Evolutionary conservation across 495 filamentous ascomycete genomes (phyloP), one percentile per base, ranked within the genome.

Genomic region (Lophiotrema nucula): DNA sequence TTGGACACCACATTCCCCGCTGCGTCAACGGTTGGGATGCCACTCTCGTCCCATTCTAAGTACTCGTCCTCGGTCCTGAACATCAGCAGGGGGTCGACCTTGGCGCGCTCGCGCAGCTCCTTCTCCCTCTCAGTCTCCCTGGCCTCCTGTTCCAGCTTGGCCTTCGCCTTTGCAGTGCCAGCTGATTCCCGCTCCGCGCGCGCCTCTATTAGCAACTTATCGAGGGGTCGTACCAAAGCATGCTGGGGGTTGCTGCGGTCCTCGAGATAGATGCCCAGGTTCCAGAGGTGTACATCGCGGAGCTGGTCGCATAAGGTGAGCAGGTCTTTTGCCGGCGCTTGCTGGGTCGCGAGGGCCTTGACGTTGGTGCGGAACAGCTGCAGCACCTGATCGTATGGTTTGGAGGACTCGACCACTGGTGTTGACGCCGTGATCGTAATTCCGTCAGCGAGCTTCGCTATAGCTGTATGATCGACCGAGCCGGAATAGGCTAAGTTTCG

Each of bases 211-310:
- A 96, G 78, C 47, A 86, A 85, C 1, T 77, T 77, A 2, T 84
- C 86, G 11, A 95, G 79, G n/a, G 89, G 91, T 51, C 91, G 89
- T 60, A 97, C 82, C 1, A 97, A 75, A n/a, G 92, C 89, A 35
- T 16, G 13, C 0, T 87, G 85, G 26, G 77, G 77, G 31, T 77
- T 78, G 6, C 87, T 82, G n/a, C 89, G 84, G 66, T 97, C 92
- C 66, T 97, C 92, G 10, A 97, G 84, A 58, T 93, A 91, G 21
- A 97, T 83, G 58, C 84, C 89, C 0, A 92, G 74, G 45, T 89
- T 79, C 47, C 87, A 89, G 26, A 97, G 83, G 48, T 89, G 83
- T 22, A 81, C 73, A 64, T 97, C 87, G 25, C 92, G 87, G 43
- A 97, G 79, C 4, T 23, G 39, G 42, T 63, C 92, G 62, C 86